Evolutionary conservation across 768 basidiomycete genomes (phyloP), one percentile per base, ranked within the genome.

Genomic region (Suillus decipiens): DNA sequence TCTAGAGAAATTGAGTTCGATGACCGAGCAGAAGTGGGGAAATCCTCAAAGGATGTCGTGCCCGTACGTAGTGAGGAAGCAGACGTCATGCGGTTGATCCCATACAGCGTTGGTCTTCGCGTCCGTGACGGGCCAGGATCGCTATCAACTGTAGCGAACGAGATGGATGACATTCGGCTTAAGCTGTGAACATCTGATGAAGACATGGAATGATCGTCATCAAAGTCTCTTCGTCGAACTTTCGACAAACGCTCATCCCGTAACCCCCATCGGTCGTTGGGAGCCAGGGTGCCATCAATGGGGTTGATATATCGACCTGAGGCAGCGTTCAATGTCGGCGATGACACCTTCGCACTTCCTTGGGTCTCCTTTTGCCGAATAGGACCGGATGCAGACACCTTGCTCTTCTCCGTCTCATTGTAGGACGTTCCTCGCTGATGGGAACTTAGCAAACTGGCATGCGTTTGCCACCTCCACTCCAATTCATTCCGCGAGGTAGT

Each of bases 161-260:
- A 95, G 69, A 91, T 86, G 39, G 86, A 84, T 7, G 92, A 93
- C 80, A 89, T 84, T 61, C 86, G 86, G 47, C 88, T 84, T 60
- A 86, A 79, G 72, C 87, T 90, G 67, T 89, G 89, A 36, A 95
- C 80, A 68, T 95, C 94, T 54, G 91, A 93, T 34, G 90, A 93
- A 60, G 92, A 93, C 85, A 93, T 90, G 36, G 94, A 95, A 71
- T 91, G 92, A 70, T 94, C 93, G 71, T 95, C 94, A 76, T 96
- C 94, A 67, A 84, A 89, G 69, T 94, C 92, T 72, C 91, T 80
- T 72, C 90, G 84, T 66, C 93, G 85, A 65, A 86, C 90, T 80
- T 95, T 95, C 61, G 84, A 77, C 71, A 89, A 74, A 31, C 89
- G 83, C 71, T 90, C 89, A 56, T 84, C 82, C 53, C 81, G 78